Evolutionary conservation across 768 basidiomycete species (phyloP).

Genomic region (Candolleomyces eurysporus): DNA sequence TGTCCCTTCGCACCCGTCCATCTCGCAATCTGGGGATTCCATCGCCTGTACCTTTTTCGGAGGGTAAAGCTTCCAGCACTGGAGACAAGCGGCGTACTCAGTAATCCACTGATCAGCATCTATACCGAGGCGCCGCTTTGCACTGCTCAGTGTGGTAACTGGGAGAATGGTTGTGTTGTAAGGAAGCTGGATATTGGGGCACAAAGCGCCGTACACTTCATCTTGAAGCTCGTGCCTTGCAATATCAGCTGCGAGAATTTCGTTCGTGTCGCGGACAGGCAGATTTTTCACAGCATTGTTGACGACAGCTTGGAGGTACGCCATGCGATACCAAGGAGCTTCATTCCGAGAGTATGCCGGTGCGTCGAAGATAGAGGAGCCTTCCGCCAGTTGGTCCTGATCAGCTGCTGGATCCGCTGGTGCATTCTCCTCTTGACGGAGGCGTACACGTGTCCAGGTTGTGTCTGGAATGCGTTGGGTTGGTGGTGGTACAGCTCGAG

Average conservation of each 20-base stretch:
- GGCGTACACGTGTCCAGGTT: no score
- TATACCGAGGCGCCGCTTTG: background rate
- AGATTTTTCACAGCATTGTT: background rate
- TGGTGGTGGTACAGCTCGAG: no score
- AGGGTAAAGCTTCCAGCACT: background rate
- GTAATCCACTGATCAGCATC: background rate
- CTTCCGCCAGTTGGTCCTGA: no score
- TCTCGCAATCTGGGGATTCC: background rate
- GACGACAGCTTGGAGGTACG: background rate
- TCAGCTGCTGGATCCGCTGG: no score
- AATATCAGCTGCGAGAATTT: background rate
- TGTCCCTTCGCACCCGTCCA: constrained; percentile 12
- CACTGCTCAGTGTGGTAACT: background rate
- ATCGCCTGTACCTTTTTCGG: background rate
- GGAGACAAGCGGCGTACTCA: background rate
- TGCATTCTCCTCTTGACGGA: no score
- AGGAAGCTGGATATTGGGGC: background rate
- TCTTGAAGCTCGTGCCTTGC: background rate
- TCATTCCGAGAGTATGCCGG: no score
- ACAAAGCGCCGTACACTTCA: background rate
- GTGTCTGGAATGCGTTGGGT: no score
- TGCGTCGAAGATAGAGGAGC: no score
- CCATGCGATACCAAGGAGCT: no score
- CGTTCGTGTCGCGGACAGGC: background rate
- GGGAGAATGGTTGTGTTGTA: no score